Percentiles rank a stretch among this genome's conserved stretches.
These are phyloP conservation scores for Melaleuca alternifolia DNA, from an alignment of 345 rosid species.

Conservation along the genomic window DNA sequence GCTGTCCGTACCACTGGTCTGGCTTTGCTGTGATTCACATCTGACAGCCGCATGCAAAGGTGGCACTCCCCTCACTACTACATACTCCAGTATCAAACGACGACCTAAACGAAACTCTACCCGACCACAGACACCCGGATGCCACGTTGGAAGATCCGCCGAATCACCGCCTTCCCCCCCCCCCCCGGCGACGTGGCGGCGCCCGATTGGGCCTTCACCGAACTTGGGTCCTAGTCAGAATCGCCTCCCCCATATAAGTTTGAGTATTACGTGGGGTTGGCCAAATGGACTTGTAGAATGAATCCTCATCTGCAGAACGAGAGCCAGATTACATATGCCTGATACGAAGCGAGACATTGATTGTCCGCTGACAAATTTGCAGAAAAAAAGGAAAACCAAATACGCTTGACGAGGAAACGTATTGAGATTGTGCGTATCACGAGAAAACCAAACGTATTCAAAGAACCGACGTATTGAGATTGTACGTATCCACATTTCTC, in stretches of 20 bases:
- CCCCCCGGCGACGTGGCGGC: not conserved
- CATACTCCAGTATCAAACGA: not conserved
- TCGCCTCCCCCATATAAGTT: not conserved
- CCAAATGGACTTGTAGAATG: not conserved
- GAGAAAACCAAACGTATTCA: not conserved
- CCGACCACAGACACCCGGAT: fast-evolving
- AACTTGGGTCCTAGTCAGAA: not conserved
- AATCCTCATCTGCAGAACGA: not conserved
- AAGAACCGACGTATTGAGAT: not conserved
- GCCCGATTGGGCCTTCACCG: not conserved
- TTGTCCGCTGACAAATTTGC: not conserved
- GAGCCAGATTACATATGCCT: not conserved
- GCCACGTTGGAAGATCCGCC: not conserved
- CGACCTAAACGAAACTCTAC: too few species aligned
- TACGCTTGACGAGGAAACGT: not conserved
- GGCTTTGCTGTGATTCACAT: not conserved
- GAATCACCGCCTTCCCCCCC: not conserved
- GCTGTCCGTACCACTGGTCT: not conserved
- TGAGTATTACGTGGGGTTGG: not conserved
- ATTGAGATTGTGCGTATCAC: not conserved
- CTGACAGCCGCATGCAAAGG: not conserved
- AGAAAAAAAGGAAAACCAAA: not conserved
- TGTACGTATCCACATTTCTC: too few species aligned
- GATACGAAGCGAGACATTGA: not conserved
- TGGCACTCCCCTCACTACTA: not conserved